Percentiles rank a stretch among this genome's conserved stretches.
Conservation (phyloP, 2,329 filamentous ascomycete genomes). For the Colletotrichum sp. region DNA sequence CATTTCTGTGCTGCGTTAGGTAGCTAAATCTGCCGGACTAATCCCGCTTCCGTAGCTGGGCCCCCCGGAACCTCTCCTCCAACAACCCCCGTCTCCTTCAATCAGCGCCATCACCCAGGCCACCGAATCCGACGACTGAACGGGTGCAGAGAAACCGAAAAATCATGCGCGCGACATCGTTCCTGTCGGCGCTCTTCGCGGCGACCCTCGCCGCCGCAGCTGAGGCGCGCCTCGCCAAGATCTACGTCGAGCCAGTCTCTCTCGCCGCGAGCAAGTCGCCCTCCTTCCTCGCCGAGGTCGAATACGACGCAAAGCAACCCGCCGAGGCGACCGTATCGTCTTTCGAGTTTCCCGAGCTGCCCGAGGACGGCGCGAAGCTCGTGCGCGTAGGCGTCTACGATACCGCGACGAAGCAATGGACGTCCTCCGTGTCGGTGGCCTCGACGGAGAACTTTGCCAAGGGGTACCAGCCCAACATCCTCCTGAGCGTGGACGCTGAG, state of each 20-base stretch:
- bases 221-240: constrained; percentile 49
- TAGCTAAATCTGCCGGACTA: constrained; percentile 5
- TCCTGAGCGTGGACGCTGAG: constrained; percentile 53
- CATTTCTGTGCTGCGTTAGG: background rate
- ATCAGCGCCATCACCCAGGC: background rate
- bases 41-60: background rate
- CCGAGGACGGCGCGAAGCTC: constrained; percentile 44
- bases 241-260: constrained; percentile 60
- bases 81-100: background rate
- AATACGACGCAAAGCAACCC: constrained; percentile 54
- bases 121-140: background rate
- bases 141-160: background rate
- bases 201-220: constrained; percentile 44
- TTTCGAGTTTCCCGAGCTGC: constrained; percentile 63
- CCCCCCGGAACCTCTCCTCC: background rate
- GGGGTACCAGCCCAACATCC: constrained; percentile 63
- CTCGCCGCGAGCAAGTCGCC: constrained; percentile 35
- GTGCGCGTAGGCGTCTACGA: constrained; percentile 66
- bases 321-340: constrained; percentile 52
- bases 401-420: constrained; percentile 49
- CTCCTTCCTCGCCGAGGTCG: constrained; percentile 59
- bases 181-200: constrained; percentile 49
- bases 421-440: constrained; percentile 60
- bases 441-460: constrained; percentile 64
- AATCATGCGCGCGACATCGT: constrained; percentile 46